phyloP scores from a whole-genome alignment of 768 basidiomycete genomes.

The Kwoniella pini region DNA sequence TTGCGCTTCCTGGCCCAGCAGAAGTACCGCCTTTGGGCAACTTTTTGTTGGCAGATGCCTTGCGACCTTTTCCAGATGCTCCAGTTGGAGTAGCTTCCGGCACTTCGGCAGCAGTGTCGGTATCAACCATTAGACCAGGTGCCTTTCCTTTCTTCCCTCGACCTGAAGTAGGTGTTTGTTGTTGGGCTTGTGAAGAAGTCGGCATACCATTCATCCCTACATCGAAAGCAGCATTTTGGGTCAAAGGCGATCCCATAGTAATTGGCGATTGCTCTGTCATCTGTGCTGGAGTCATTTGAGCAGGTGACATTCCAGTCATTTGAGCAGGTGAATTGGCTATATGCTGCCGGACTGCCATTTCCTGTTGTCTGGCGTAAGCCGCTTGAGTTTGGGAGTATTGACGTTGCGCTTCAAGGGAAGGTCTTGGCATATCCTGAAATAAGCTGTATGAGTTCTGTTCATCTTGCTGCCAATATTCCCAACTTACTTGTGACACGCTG shows the following conservation, averaged over 20 bases:
- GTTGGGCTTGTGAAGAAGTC: background rate
- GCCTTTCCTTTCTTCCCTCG: constrained; percentile 12
- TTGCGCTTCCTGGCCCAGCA: background rate
- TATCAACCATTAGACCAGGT: constrained; percentile 16
- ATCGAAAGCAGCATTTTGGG: constrained; percentile 2
- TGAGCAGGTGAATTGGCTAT: constrained; percentile 23
- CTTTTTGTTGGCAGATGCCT: constrained; percentile 16
- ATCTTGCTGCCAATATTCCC: background rate
- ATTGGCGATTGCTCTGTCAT: constrained; percentile 26
- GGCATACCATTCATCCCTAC: constrained; percentile 14
- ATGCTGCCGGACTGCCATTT: constrained; percentile 8
- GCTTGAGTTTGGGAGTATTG: constrained; percentile 31
- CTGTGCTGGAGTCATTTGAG: constrained; percentile 28
- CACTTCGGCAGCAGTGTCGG: constrained; percentile 10
- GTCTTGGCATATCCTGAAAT: constrained; percentile 12
- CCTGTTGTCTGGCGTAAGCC: constrained; percentile 21
- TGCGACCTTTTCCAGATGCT: constrained; percentile 18
- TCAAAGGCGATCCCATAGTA: constrained; percentile 4
- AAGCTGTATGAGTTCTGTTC: background rate
- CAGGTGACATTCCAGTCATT: constrained; percentile 23
- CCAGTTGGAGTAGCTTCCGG: constrained; percentile 17
- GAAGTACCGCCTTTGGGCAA: constrained; percentile 9
- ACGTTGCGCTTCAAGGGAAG: constrained; percentile 21
- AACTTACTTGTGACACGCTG: constrained; percentile 20
- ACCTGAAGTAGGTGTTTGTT: constrained; percentile 12